Base-by-base conservation (phyloP, 1,284 basidiomycete species). In the Lignosus rhinocerotis region DNA sequence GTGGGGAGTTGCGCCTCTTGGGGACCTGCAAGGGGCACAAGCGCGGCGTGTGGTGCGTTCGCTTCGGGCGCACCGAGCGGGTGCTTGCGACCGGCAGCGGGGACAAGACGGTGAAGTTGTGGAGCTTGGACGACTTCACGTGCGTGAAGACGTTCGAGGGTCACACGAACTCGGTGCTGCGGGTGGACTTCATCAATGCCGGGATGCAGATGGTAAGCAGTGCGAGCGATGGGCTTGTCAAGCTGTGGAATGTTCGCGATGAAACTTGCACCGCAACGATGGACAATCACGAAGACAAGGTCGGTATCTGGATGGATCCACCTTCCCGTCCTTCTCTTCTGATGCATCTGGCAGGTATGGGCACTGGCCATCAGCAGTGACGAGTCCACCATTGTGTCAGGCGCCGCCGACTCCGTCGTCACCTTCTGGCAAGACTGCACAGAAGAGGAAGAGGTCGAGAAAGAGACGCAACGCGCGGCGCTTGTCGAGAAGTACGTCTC, bases 271-370 rank as follows among this genome's bases (percentile, higher is more conserved):
- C 86, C 4, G 79, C 87, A 14, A 99, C 96, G 8, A 77, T 99
- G 71, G 97, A 99, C 73, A 96, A 95, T 66, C 96, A 98, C 69
- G 93, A 98, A 71, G 95, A 96, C 68, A 97, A 96, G 82, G 94
- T 91, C 62, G 36, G 84, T 70, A 1, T 7, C 44, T 31, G 0
- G 8, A 34, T 2, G 9, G 19, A 21, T 45, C 48, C 43, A 44
- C 38, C 41, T 17, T 14, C 51, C 11, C 16, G 11, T 32, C 3
- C 19, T 9, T 5, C 12, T 9, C 36, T 21, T 17, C n/a, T 17
- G 44, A 65, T 55, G 31, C 34, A 31, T 21, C 41, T 39, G 21
- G 10, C 70, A 94, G 93, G 88, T 98, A 11, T 99, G 96, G 97
- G 93, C 94, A 0, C 80, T 98, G 8, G 87, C 92, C 10, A 77